These are phyloP conservation scores for Tetrapyrgos nigripes DNA, from an alignment of 1,284 basidiomycete species.

Conservation along the genomic window DNA sequence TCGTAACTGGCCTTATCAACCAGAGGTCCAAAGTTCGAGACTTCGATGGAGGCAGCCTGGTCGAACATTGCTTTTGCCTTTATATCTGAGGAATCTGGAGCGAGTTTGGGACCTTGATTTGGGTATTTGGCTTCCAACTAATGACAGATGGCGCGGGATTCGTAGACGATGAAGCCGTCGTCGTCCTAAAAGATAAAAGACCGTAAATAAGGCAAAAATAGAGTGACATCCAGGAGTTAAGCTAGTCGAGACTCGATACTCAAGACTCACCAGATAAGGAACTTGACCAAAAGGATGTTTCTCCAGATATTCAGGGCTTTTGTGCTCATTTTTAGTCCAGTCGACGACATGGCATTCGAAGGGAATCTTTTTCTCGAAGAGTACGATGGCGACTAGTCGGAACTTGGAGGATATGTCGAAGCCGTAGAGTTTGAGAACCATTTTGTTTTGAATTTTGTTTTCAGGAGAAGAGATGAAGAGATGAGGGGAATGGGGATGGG, in stretches of 20 bases:
- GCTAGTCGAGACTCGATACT: no score
- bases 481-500: no score
- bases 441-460: no score
- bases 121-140: slow-evolving; percentile 39
- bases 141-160: slow-evolving; percentile 43
- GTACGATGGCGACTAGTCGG: slow-evolving; percentile 46
- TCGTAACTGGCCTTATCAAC: slow-evolving; percentile 42
- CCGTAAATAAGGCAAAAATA: neutral
- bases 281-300: slow-evolving; percentile 61
- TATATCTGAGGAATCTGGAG: slow-evolving; percentile 25
- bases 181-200: slow-evolving; percentile 36
- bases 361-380: slow-evolving; percentile 55
- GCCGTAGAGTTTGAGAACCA: slow-evolving; percentile 55
- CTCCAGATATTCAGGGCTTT: slow-evolving; percentile 29
- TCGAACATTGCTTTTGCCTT: slow-evolving; percentile 48
- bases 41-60: slow-evolving; percentile 52
- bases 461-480: no score
- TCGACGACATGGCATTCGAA: slow-evolving; percentile 49
- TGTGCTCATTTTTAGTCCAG: slow-evolving; percentile 8
- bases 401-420: slow-evolving; percentile 46
- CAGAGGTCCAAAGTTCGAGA: slow-evolving; percentile 47
- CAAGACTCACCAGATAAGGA: slow-evolving; percentile 54
- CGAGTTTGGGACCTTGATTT: slow-evolving; percentile 33
- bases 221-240: no score
- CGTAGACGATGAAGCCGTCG: slow-evolving; percentile 45